A percentile compares a stretch with the other conserved stretches of the same genome.
phyloP scores from a whole-genome alignment of 1,284 basidiomycete species.

The Pseudozyma hubeiensis region DNA sequence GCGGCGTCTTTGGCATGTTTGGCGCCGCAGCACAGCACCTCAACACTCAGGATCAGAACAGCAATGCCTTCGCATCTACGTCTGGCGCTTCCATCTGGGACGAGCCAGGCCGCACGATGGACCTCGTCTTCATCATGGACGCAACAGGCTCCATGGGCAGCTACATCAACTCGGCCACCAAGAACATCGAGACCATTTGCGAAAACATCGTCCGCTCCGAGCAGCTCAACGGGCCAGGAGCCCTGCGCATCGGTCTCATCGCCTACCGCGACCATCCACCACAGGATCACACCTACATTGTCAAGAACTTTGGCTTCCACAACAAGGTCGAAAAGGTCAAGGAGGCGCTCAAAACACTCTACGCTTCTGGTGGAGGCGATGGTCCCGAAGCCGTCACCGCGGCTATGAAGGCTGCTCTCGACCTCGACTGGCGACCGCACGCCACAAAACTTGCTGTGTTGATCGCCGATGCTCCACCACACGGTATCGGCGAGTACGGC shows the following conservation, averaged over 20 bases:
- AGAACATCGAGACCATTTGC: conserved; percentile 97
- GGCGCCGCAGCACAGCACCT: conserved; percentile 56
- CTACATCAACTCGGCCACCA: conserved; percentile 76
- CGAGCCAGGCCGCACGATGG: conserved; percentile 51
- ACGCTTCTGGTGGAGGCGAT: conserved; percentile 93
- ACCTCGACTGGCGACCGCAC: conserved; percentile 81
- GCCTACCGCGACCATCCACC: conserved; percentile 74
- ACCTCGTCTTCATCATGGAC: conserved; percentile 68
- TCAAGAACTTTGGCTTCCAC: conserved; percentile 89
- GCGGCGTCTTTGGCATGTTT: conserved; percentile 61
- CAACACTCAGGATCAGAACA: conserved; percentile 25
- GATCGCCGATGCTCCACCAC: conserved; percentile 96
- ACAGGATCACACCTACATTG: conserved; percentile 74
- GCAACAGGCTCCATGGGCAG: conserved; percentile 68
- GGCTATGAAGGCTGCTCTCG: conserved; percentile 79
- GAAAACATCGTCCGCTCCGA: conserved; percentile 95
- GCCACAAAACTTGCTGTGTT: conserved; percentile 86
- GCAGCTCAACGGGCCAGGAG: conserved; percentile 83
- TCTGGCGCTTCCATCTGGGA: conserved; percentile 29
- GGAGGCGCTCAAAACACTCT: conserved; percentile 82
- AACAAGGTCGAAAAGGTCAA: conserved; percentile 89
- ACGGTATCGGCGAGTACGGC: conserved; percentile 77
- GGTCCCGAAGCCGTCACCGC: conserved; percentile 98
- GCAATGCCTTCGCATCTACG: conserved; percentile 16
- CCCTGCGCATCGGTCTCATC: conserved; percentile 74